Conservation (phyloP, 768 basidiomycete species). For the Tricholomella constricta region DNA sequence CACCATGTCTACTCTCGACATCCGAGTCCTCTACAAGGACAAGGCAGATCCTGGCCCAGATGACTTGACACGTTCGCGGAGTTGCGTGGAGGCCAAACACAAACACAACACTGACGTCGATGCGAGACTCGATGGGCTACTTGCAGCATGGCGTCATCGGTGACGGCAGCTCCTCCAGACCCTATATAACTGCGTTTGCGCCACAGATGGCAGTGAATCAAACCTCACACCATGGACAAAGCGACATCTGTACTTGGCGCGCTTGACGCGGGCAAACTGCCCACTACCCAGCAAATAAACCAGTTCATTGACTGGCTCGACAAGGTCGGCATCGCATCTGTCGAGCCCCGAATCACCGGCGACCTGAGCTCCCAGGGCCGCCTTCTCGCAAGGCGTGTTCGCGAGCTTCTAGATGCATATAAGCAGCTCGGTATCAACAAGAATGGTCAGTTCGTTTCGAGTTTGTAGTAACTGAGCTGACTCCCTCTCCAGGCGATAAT, state of each 20-base stretch:
- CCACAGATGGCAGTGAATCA: too few species aligned
- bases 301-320: constrained; percentile 57
- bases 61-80: too few species aligned
- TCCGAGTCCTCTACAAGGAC: too few species aligned
- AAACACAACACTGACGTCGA: too few species aligned
- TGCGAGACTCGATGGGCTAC: not conserved
- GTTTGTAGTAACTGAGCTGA: not conserved
- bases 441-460: constrained; percentile 44
- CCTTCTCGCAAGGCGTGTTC: constrained; percentile 49
- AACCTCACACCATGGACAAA: constrained; percentile 57
- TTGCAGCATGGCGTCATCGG: constrained; percentile 8
- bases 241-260: constrained; percentile 64
- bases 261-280: constrained; percentile 70
- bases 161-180: not conserved
- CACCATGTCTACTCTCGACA: too few species aligned
- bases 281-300: constrained; percentile 58
- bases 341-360: constrained; percentile 37
- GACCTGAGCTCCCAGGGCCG: constrained; percentile 59
- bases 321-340: constrained; percentile 46
- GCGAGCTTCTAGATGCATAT: constrained; percentile 58
- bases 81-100: too few species aligned
- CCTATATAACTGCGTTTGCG: not conserved
- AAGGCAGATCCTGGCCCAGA: too few species aligned
- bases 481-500: constrained; percentile 51
- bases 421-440: constrained; percentile 55